phyloP scores from a whole-genome alignment of 768 basidiomycete species.

The Imleria badia region DNA sequence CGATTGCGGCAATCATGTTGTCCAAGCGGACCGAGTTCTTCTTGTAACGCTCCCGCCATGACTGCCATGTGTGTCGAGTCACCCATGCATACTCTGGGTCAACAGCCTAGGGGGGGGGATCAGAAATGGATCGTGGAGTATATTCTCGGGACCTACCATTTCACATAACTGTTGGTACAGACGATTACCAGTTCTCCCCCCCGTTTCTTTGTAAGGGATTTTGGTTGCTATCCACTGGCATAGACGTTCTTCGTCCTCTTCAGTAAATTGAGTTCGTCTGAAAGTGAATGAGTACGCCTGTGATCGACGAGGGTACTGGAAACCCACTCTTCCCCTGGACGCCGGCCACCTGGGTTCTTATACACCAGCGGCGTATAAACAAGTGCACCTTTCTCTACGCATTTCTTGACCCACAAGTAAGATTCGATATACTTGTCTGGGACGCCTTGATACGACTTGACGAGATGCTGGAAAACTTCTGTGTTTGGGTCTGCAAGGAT shows the following conservation, averaged over 20 bases:
- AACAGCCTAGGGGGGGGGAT: slow-evolving; percentile 40
- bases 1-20: slow-evolving; percentile 58
- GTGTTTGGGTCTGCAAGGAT: slow-evolving; percentile 81
- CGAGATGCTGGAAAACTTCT: slow-evolving; percentile 70
- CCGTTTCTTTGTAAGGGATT: slow-evolving; percentile 81
- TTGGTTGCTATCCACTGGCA: slow-evolving; percentile 80
- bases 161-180: slow-evolving; percentile 81
- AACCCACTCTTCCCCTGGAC: slow-evolving; percentile 77
- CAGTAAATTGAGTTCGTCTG: slow-evolving; percentile 77
- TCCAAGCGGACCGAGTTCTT: slow-evolving; percentile 75
- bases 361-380: slow-evolving; percentile 75
- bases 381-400: slow-evolving; percentile 65
- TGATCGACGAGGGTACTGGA: background rate
- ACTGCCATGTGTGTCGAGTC: slow-evolving; percentile 83
- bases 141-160: slow-evolving; percentile 43
- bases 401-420: slow-evolving; percentile 82
- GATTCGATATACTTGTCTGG: slow-evolving; percentile 78
- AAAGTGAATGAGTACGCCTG: background rate
- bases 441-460: slow-evolving; percentile 68
- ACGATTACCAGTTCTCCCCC: slow-evolving; percentile 79
- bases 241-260: slow-evolving; percentile 71
- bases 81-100: slow-evolving; percentile 82
- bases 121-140: background rate
- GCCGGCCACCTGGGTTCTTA: slow-evolving; percentile 80
- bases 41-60: slow-evolving; percentile 88